phyloP scores from a whole-genome alignment of 2,329 filamentous ascomycete species.

The Paracorniculantispora psalliotae region DNA sequence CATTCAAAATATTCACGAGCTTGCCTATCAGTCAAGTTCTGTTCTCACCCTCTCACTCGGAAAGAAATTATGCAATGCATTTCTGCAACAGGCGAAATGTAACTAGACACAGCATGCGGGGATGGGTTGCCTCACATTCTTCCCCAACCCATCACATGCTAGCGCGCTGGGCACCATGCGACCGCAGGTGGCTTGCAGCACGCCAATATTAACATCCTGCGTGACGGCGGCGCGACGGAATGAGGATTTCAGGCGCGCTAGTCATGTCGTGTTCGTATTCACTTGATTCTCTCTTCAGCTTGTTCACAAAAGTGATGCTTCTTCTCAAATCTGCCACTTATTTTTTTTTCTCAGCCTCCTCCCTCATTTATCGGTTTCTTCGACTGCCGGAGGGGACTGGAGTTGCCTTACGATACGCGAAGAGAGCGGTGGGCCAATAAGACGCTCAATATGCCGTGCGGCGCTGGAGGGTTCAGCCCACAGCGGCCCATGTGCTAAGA shows the following conservation, averaged over 20 bases:
- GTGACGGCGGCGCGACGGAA: neutral
- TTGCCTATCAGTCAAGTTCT: too few species aligned
- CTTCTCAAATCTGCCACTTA: neutral
- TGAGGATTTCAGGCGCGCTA: neutral
- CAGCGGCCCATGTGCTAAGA: neutral
- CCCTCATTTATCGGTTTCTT: neutral
- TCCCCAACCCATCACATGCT: conserved; percentile 10
- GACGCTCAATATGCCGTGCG: neutral
- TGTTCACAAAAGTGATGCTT: neutral
- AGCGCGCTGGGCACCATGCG: neutral
- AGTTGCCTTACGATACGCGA: neutral
- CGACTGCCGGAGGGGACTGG: neutral
- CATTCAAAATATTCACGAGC: too few species aligned
- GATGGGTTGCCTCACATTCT: too few species aligned
- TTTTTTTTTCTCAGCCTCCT: neutral
- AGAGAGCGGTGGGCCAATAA: neutral
- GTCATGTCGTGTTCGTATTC: neutral
- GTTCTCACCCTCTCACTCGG: too few species aligned
- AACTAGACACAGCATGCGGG: too few species aligned
- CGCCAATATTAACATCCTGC: neutral
- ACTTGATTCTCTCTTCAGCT: neutral
- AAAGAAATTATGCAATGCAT: neutral
- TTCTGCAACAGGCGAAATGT: too few species aligned
- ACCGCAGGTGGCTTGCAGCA: neutral
- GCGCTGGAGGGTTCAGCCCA: conserved; percentile 1